Evolutionary conservation across 108 stramenopile genomes (phyloP).

Genomic region (Asterionellopsis glacialis): DNA sequence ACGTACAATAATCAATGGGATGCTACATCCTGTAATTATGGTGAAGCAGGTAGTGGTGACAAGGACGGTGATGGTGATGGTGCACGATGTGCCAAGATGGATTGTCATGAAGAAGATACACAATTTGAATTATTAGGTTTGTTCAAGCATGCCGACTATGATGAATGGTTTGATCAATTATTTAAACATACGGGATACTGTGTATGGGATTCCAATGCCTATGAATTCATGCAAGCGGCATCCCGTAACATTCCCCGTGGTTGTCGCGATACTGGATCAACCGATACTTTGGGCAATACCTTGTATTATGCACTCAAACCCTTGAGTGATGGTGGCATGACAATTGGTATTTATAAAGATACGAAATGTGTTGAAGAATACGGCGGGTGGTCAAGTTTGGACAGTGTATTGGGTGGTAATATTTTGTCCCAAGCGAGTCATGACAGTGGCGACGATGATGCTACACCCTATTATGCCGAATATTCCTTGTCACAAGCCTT

Average conservation of each 20-base stretch:
- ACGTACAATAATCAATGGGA: conserved; percentile 28
- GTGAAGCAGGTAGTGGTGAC: background rate
- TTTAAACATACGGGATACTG: conserved; percentile 9
- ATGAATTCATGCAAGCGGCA: conserved; percentile 21
- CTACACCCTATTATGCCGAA: conserved; percentile 13
- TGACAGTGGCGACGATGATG: conserved; percentile 12
- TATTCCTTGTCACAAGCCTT: conserved; percentile 23
- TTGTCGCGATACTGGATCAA: conserved; percentile 19
- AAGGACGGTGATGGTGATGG: conserved; percentile 12
- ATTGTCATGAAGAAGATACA: conserved; percentile 49
- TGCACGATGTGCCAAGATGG: conserved; percentile 49
- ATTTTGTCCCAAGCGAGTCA: conserved; percentile 4
- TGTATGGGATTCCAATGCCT: conserved; percentile 17
- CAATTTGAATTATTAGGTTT: conserved; percentile 47
- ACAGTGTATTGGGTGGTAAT: conserved; percentile 25
- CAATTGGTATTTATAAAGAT: conserved; percentile 49
- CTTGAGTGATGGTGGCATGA: conserved; percentile 28
- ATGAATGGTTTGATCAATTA: conserved; percentile 7
- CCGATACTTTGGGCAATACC: conserved; percentile 6
- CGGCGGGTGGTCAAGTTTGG: conserved; percentile 15
- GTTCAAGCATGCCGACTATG: conserved; percentile 46
- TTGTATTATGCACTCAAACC: conserved; percentile 59
- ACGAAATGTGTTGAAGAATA: conserved; percentile 38
- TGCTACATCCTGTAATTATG: conserved; percentile 1
- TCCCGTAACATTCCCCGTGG: conserved; percentile 26